Conservation (phyloP, 2,329 filamentous ascomycete species). For the Alternaria sp. region DNA sequence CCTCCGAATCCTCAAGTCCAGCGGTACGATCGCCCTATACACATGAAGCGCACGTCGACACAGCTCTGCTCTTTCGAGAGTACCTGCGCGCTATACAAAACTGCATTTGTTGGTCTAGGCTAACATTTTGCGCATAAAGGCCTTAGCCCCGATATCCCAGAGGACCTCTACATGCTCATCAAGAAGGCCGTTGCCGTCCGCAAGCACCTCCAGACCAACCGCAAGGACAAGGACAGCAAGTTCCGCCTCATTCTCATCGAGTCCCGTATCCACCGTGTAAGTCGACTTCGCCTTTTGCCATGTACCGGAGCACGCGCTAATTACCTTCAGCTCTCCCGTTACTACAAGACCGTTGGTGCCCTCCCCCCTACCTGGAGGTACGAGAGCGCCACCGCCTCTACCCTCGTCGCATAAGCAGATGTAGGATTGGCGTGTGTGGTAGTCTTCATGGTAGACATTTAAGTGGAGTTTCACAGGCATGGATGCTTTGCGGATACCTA, state of each 20-base stretch:
- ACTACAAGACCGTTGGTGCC: constrained; percentile 96
- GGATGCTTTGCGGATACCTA: constrained; percentile 48
- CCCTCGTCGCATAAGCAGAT: constrained; percentile 53
- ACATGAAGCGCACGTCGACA: constrained; percentile 51
- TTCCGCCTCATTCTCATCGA: constrained; percentile 99
- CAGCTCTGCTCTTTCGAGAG: constrained; percentile 38
- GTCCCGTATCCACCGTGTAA: constrained; percentile 94
- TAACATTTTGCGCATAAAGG: constrained; percentile 65
- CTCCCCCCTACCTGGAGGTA: constrained; percentile 97
- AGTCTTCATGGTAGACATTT: constrained; percentile 38
- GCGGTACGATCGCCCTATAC: constrained; percentile 70
- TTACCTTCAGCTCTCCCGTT: constrained; percentile 75
- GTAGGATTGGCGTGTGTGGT: constrained; percentile 33
- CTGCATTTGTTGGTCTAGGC: constrained; percentile 49
- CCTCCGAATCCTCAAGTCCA: constrained; percentile 19
- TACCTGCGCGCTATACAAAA: constrained; percentile 74
- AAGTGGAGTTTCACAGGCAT: constrained; percentile 48
- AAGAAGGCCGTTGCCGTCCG: constrained; percentile 95
- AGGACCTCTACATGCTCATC: constrained; percentile 99
- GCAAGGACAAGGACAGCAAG: constrained; percentile 99
- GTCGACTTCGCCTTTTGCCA: neutral
- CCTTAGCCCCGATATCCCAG: constrained; percentile 97
- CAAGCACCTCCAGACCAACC: constrained; percentile 99
- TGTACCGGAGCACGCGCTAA: neutral
- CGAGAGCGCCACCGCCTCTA: constrained; percentile 88